These are phyloP conservation scores for Curvularia hawaiiensis DNA, from an alignment of 2,329 filamentous ascomycete genomes.

Conservation along the genomic window DNA sequence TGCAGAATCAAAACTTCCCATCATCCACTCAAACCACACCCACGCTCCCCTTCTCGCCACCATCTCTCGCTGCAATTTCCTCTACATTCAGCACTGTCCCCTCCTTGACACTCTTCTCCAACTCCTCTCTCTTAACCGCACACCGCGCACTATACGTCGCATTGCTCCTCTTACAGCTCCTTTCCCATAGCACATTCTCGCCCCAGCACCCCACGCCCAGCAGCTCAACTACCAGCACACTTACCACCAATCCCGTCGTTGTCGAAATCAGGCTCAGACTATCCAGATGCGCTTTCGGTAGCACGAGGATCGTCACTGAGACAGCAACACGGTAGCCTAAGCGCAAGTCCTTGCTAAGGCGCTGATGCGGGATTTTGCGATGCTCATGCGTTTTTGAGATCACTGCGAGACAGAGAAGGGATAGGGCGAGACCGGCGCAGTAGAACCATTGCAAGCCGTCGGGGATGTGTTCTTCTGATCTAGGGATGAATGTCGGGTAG, in stretches of 20 bases:
- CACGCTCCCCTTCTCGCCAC: conserved; percentile 31
- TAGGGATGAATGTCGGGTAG: conserved; percentile 56
- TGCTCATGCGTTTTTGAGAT: conserved; percentile 64
- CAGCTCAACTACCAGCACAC: conserved; percentile 45
- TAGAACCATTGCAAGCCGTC: conserved; percentile 66
- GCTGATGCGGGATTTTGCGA: conserved; percentile 56
- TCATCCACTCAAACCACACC: conserved; percentile 1
- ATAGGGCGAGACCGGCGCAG: conserved; percentile 64
- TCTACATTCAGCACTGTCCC: conserved; percentile 43
- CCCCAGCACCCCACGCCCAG: conserved; percentile 38
- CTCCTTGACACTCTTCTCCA: conserved; percentile 37
- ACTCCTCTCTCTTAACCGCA: conserved; percentile 35
- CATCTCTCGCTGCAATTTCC: conserved; percentile 39
- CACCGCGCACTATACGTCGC: conserved; percentile 43
- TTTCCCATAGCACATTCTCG: conserved; percentile 37
- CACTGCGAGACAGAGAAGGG: conserved; percentile 59
- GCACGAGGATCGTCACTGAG: conserved; percentile 59
- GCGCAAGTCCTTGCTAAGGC: conserved; percentile 58
- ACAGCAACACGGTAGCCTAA: conserved; percentile 58
- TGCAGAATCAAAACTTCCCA: too few relatives aligned
- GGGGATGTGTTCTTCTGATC: conserved; percentile 58
- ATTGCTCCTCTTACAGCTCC: conserved; percentile 26
- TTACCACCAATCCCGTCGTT: conserved; percentile 46
- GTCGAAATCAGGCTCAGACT: conserved; percentile 47
- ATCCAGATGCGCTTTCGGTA: conserved; percentile 56